A percentile compares a stretch with the other conserved stretches of the same genome.
These are phyloP conservation scores for Cicer cuneatum DNA, from an alignment of 306 rosid genomes.

Conservation along the genomic window DNA sequence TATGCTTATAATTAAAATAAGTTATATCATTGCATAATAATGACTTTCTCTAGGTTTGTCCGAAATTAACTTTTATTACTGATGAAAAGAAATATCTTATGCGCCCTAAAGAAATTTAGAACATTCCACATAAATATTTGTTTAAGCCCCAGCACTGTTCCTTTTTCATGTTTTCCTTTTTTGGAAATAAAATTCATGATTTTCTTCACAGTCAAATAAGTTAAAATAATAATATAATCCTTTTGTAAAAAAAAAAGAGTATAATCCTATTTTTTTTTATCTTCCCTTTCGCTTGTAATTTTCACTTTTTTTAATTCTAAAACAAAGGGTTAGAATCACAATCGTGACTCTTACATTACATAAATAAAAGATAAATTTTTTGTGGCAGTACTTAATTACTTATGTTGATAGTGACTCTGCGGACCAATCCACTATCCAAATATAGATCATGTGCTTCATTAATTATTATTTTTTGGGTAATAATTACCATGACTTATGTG, in stretches of 20 bases:
- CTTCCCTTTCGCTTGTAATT: not conserved
- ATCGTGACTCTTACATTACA: not conserved
- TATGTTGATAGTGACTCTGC: not conserved
- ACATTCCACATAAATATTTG: too few species aligned
- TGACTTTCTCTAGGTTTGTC: too few species aligned
- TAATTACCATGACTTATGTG: too few species aligned
- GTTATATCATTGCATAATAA: not conserved
- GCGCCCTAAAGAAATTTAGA: too few species aligned
- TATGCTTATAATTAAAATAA: too few species aligned
- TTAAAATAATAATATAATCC: too few species aligned
- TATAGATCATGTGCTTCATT: not conserved
- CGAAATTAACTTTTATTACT: not conserved
- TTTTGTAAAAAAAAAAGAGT: not conserved
- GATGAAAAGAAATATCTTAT: too few species aligned
- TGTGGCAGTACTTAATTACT: not conserved
- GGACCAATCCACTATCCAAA: not conserved
- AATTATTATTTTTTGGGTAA: too few species aligned
- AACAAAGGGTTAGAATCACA: not conserved
- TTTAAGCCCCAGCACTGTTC: too few species aligned
- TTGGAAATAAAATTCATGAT: too few species aligned
- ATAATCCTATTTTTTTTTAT: too few species aligned
- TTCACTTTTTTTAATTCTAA: not conserved
- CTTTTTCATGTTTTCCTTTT: too few species aligned
- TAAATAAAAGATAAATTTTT: not conserved
- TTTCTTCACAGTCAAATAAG: not conserved